phyloP scores from a whole-genome alignment of 192 early-diverging fungal species.

The Oehlia diaphana region DNA sequence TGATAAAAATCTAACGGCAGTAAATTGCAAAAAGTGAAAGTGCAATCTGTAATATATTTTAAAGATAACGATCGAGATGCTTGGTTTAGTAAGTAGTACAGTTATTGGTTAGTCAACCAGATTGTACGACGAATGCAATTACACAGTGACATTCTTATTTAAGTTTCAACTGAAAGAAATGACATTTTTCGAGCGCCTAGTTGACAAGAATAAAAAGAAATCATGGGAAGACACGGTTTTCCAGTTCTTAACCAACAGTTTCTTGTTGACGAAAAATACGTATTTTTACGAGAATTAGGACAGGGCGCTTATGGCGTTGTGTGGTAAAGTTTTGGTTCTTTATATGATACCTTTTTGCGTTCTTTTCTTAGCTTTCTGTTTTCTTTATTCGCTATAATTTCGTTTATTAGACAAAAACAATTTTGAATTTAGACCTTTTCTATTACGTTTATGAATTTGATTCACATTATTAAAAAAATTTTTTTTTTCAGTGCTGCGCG shows the following conservation, averaged over 20 bases:
- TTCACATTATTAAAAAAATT: neutral
- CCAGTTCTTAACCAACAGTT: constrained; percentile 50
- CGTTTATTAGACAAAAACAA: neutral
- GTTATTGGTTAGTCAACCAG: neutral
- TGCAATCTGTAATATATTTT: neutral
- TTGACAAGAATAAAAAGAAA: constrained; percentile 17
- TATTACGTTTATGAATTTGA: neutral
- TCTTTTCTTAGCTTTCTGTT: neutral
- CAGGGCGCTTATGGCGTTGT: constrained; percentile 92
- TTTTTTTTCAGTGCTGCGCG: constrained; percentile 65
- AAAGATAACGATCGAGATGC: neutral
- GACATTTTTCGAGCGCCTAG: neutral
- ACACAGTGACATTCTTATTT: neutral
- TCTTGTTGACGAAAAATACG: constrained; percentile 60
- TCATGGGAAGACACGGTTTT: constrained; percentile 47
- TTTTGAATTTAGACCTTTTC: neutral
- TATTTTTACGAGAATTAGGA: constrained; percentile 79
- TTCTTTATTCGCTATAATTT: neutral
- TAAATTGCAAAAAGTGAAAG: neutral
- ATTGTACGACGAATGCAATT: neutral
- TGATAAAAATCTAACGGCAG: neutral
- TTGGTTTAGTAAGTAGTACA: neutral
- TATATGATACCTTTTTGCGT: neutral
- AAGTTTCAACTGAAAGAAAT: neutral
- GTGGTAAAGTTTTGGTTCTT: constrained; percentile 54